These are phyloP conservation scores for Xylaria sp. DNA, from an alignment of 2,329 filamentous ascomycete genomes.

Conservation along the genomic window DNA sequence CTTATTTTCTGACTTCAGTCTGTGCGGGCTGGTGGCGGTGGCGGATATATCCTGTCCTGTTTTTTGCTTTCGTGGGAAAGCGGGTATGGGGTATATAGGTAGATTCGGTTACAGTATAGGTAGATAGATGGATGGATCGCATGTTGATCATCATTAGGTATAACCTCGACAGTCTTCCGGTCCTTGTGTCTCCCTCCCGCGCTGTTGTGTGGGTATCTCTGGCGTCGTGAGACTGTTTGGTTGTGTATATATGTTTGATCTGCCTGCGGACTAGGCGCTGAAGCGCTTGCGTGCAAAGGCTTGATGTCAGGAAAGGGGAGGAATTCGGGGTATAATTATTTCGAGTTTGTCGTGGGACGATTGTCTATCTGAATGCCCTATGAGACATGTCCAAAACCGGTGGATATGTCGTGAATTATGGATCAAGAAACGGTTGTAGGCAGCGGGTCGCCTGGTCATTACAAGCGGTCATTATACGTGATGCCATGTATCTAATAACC, in stretches of 20 bases:
- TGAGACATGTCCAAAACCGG: background rate
- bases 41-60: background rate
- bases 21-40: conserved; percentile 33
- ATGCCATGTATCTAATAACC: background rate
- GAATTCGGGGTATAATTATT: conserved; percentile 31
- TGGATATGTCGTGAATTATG: conserved; percentile 22
- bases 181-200: background rate
- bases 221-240: conserved; percentile 40
- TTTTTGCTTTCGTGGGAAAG: conserved; percentile 40
- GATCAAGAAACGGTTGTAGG: conserved; percentile 21
- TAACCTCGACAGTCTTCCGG: background rate
- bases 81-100: conserved; percentile 29
- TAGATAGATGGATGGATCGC: background rate
- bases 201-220: conserved; percentile 22
- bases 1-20: conserved; percentile 35
- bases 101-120: conserved; percentile 9
- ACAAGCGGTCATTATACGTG: background rate
- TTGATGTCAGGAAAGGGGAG: background rate
- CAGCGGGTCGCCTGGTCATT: background rate
- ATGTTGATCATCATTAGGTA: conserved; percentile 22
- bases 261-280: conserved; percentile 13
- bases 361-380: conserved; percentile 29
- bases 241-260: conserved; percentile 29
- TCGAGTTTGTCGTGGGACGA: conserved; percentile 38
- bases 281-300: background rate